Evolutionary conservation across 2,329 filamentous ascomycete genomes (phyloP).

Genomic region (Cladosporium sp.): DNA sequence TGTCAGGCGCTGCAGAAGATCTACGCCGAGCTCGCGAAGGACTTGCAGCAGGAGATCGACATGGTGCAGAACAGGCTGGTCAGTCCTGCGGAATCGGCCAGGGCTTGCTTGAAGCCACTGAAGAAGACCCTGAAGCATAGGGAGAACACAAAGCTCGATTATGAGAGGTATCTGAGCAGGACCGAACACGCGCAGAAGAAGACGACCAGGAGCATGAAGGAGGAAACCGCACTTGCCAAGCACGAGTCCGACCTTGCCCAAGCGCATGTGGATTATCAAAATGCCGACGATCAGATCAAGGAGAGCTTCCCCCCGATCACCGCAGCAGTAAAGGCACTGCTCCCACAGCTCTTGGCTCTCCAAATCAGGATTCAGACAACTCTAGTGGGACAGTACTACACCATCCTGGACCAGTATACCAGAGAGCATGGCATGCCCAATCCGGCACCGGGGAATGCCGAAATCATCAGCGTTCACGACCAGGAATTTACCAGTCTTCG

Average conservation of each 20-base stretch:
- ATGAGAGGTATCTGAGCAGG: slow-evolving; percentile 70
- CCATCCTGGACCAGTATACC: slow-evolving; percentile 69
- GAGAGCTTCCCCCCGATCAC: slow-evolving; percentile 68
- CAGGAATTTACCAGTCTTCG: slow-evolving; percentile 59
- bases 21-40: slow-evolving; percentile 66
- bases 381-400: slow-evolving; percentile 74
- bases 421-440: slow-evolving; percentile 65
- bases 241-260: slow-evolving; percentile 65
- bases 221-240: slow-evolving; percentile 67
- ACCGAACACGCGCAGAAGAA: slow-evolving; percentile 69
- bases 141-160: slow-evolving; percentile 78
- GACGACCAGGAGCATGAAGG: slow-evolving; percentile 64
- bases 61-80: slow-evolving; percentile 69
- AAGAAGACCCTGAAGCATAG: slow-evolving; percentile 82
- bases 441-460: slow-evolving; percentile 67
- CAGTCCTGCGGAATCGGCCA: slow-evolving; percentile 64
- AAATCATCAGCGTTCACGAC: slow-evolving; percentile 65
- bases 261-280: slow-evolving; percentile 65
- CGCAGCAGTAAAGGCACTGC: slow-evolving; percentile 65
- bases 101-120: slow-evolving; percentile 64
- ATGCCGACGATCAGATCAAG: slow-evolving; percentile 70
- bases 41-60: slow-evolving; percentile 66
- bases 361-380: slow-evolving; percentile 76
- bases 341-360: slow-evolving; percentile 65
- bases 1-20: slow-evolving; percentile 61